Evolutionary conservation across 2,329 filamentous ascomycete species (phyloP), one percentile per base, ranked within the genome.

Genomic region (Neonectria punicea): DNA sequence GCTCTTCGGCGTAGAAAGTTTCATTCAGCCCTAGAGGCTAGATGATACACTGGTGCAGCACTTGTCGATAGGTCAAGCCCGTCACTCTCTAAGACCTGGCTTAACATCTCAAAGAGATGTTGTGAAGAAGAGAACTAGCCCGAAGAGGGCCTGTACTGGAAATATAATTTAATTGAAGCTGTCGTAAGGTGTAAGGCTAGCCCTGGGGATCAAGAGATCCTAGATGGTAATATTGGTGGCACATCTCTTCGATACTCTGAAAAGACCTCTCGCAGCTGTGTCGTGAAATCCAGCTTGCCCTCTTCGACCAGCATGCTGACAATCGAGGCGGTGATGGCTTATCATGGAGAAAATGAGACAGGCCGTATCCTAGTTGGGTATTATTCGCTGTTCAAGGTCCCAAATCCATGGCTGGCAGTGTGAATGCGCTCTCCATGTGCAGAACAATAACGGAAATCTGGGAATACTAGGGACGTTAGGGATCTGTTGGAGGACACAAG

Each of bases 401-500:
- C 32, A 20, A 20, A 51, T 20, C 55, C 46, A 13, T 41, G 51
- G 28, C 20, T 41, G n/a, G 22, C 46, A 10, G 32, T 63, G 55
- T 58, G 49, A 10, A 63, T 43, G 36, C 58, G 32, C 8, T 58
- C 11, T 18, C 49, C 43, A 3, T 47, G 30, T 63, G 41, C 4
- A 58, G 8, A n/a, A 63, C 61, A n/a, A 54, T 55, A 5, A 54
- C 30, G 8, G 55, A 50, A 9, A 63, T 30, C 61, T 55, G 5
- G 55, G 61, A 11, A 44, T 46, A 5, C 55, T 49, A 5, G 61
- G 54, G 47, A 58, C n/a, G 53, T 53, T 14, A 53, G 36, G 20
- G 44, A 65, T 62, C 28, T 44, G 16, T 30, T 61, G 25, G 30
- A 58, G 22, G 6, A 51, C 32, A 11, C 32, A 3, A 14, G 32